Base-by-base conservation (phyloP, 139 green algal species). In the Asterochloris erici region DNA sequence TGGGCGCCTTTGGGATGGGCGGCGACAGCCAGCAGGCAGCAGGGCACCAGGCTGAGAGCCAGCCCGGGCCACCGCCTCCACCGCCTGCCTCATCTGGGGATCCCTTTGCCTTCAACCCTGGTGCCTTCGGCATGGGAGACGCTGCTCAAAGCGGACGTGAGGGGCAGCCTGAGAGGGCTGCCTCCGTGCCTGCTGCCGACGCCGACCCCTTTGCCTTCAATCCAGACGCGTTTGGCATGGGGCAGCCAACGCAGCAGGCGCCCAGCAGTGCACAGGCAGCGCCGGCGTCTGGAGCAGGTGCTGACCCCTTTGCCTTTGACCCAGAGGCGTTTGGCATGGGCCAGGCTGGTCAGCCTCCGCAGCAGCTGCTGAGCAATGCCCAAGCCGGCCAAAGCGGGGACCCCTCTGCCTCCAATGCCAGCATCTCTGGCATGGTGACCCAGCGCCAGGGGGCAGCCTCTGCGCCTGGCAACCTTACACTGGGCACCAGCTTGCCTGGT, bases 1-100 rank as follows among this genome's bases (percentile, higher is more conserved):
- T 91, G 88, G 85, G 76, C 11, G 82, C 89, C 11, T 92, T 92
- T 83, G 89, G 89, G 0, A 82, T 89, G 63, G 83, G 47, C 61
- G 6, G 4, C 6, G 38, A 54, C 38, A 54, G 38, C 38, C 38
- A 54, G 38, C 38, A 54, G 38, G 38, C 2, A 54, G 38, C 38
- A 54, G 38, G 38, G 38, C 38, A 54, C 38, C 38, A 54, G 38
- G 6, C 38, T 54, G 6, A 54, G 38, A 54, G 38, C 38, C 38
- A 54, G 38, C 38, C 38, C 6, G 38, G 38, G 38, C 38, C 27
- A 28, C 2, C 24, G 28, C 14, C 80, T 14, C 1, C 62, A 69
- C 21, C 70, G 14, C 68, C 73, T 69, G 29, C 66, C 73, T 12
- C 21, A 29, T 17, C 77, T 73, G 38, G 38, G 38, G 66, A 70